Evolutionary conservation across 257 asterid species (phyloP).

Genomic region (Apocynum venetum): DNA sequence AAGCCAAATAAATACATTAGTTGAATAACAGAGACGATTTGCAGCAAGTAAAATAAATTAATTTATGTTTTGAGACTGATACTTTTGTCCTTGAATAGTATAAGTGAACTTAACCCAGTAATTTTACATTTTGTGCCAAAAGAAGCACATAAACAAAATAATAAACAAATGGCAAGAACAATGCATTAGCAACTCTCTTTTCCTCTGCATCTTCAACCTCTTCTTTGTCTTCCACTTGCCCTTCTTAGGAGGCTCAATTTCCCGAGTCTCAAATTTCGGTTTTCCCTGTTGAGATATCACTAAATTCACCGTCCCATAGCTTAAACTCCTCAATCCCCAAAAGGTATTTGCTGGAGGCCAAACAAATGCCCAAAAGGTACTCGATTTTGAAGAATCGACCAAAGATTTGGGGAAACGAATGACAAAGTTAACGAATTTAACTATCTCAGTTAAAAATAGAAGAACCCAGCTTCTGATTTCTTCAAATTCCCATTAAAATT

Average conservation of each 20-base stretch:
- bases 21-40: not conserved
- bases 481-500: not conserved
- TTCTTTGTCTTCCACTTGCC: slow-evolving; percentile 83
- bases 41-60: not conserved
- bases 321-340: slow-evolving; percentile 40
- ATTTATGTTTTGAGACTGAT: not conserved
- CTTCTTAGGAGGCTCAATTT: slow-evolving; percentile 75
- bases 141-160: not conserved
- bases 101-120: not conserved
- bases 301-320: slow-evolving; percentile 57
- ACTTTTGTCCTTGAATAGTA: not conserved
- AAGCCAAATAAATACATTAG: slow-evolving; percentile 5
- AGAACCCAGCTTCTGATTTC: not conserved
- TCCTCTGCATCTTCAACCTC: no score
- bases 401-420: not conserved
- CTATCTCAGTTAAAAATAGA: not conserved
- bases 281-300: slow-evolving; percentile 71
- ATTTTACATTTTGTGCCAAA: not conserved
- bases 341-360: slow-evolving; percentile 24
- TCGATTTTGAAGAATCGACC: slow-evolving; percentile 32
- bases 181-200: no score
- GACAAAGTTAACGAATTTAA: not conserved
- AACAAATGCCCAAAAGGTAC: slow-evolving; percentile 20
- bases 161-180: not conserved
- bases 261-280: slow-evolving; percentile 69